Percentiles rank a stretch among this genome's conserved stretches.
Evolutionary conservation across 1,284 basidiomycete species (phyloP).

Genomic region (Pseudozyma tsukubaensis): DNA sequence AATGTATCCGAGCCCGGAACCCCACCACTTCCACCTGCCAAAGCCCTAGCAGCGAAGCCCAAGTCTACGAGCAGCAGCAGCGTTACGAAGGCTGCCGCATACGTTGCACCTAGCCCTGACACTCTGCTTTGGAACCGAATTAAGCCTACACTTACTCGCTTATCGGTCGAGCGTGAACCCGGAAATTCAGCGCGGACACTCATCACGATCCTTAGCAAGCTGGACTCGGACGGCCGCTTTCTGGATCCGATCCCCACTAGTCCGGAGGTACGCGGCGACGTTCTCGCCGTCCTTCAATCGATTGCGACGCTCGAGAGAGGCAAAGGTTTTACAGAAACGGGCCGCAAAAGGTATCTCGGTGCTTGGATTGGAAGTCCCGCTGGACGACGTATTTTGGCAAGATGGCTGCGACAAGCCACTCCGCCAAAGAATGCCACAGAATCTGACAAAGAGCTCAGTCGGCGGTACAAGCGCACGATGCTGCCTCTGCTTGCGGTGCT

Average conservation of each 20-base stretch:
- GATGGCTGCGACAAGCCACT: slow-evolving; percentile 31
- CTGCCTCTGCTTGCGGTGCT: slow-evolving; percentile 49
- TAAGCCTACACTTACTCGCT: slow-evolving; percentile 17
- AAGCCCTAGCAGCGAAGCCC: slow-evolving; percentile 23
- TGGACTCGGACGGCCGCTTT: slow-evolving; percentile 30
- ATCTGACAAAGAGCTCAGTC: slow-evolving; percentile 42
- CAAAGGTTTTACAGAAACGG: slow-evolving; percentile 30
- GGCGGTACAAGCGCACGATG: slow-evolving; percentile 42
- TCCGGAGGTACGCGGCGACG: slow-evolving; percentile 25
- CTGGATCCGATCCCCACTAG: slow-evolving; percentile 15
- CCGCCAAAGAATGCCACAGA: slow-evolving; percentile 41
- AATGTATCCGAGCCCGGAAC: slow-evolving; percentile 27
- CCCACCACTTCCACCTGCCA: slow-evolving; percentile 31
- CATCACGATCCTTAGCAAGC: slow-evolving; percentile 24
- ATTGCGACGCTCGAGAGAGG: slow-evolving; percentile 40
- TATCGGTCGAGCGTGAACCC: slow-evolving; percentile 26
- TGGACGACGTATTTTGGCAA: slow-evolving; percentile 34
- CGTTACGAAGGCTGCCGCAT: slow-evolving; percentile 1
- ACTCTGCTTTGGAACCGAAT: slow-evolving; percentile 15
- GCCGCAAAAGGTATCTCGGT: slow-evolving; percentile 24
- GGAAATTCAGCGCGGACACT: slow-evolving; percentile 22
- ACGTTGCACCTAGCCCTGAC: not conserved
- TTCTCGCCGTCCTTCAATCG: slow-evolving; percentile 21
- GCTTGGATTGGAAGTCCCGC: slow-evolving; percentile 30
- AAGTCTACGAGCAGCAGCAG: not conserved